Base-by-base conservation (phyloP, 1,284 basidiomycete species). In the Singerocomus inundabilis region DNA sequence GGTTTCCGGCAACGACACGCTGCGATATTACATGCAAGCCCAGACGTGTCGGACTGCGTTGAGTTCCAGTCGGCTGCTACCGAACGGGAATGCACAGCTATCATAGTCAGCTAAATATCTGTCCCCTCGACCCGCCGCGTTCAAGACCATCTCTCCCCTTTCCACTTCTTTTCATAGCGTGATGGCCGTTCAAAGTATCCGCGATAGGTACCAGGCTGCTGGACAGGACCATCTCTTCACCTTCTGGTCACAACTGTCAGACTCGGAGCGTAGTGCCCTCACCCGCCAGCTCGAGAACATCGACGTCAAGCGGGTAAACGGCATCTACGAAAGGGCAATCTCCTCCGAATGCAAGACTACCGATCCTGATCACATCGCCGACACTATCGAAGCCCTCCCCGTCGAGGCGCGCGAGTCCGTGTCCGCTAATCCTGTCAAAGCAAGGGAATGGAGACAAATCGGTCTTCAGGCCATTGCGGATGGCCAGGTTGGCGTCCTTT, bases 291-390 rank as follows among this genome's bases (percentile, higher is more conserved):
- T 98, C 61, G 76, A 82, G 36, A 72, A 76, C 11, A 86, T 99
- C 66, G 88, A 99, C 68, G 87, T 97, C 55, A 79, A 86, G 54
- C 90, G 94, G 59, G 91, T 99, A 55, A 98, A 98, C 76, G 80
- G 82, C 57, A 84, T 98, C 59, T 96, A 85, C 80, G 64, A 78
- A 47, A 88, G 84, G 57, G 91, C 96, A 29, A 76, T 93, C 59
- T 69, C 78, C 40, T 78, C 84, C 12, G 91, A 95, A 65, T 75
- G 77, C 34, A 75, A 75, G 39, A 67, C 72, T 21, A 60, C 72
- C 18, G 71, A 77, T 57, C 72, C 79, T 30, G 66, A 68, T 21
- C 68, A 68, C 32, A 70, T 73, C 34, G 68, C 75, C 33, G 76
- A 81, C 25, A 57, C 76, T 54, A 85, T 93, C 57, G 78, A 85